Percentiles rank a stretch among this genome's conserved stretches.
Conservation (phyloP, 2,329 filamentous ascomycete genomes). For the Trichophyton mentagrophytes region DNA sequence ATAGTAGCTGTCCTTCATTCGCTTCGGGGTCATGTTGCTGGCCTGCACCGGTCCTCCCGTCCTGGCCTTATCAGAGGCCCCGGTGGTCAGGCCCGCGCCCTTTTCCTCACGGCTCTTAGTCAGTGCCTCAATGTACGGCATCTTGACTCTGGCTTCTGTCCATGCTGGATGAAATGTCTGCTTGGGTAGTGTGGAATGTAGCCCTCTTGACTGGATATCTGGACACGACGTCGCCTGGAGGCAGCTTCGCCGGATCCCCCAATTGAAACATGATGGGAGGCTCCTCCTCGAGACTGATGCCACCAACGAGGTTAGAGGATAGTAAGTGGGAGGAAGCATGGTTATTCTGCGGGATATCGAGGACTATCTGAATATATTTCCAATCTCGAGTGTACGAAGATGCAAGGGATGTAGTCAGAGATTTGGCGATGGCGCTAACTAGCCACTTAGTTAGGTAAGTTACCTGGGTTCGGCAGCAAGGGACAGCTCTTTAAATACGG, state of each 20-base stretch:
- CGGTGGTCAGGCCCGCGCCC: constrained; percentile 13
- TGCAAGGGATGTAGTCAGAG: neutral
- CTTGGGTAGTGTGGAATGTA: neutral
- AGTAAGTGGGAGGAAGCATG: neutral
- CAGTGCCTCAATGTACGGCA: constrained; percentile 57
- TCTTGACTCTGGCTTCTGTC: constrained; percentile 48
- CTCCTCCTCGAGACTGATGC: neutral
- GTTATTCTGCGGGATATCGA: neutral
- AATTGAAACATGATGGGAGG: neutral
- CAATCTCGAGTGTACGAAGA: neutral
- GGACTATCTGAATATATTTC: no score
- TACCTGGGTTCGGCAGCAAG: no score
- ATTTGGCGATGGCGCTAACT: neutral
- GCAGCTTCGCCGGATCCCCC: neutral
- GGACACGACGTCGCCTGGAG: neutral
- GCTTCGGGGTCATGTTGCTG: constrained; percentile 44
- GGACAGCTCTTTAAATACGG: no score
- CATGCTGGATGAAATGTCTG: constrained; percentile 23
- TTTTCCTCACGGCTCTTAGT: constrained; percentile 38
- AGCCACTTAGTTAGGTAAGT: no score
- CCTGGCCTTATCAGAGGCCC: constrained; percentile 16
- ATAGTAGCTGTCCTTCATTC: constrained; percentile 60
- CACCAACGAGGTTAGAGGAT: neutral
- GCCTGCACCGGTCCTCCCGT: constrained; percentile 34
- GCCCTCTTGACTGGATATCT: constrained; percentile 1